Conservation (phyloP, 371 early-diverging fungal species). For the Circinella minor region DNA sequence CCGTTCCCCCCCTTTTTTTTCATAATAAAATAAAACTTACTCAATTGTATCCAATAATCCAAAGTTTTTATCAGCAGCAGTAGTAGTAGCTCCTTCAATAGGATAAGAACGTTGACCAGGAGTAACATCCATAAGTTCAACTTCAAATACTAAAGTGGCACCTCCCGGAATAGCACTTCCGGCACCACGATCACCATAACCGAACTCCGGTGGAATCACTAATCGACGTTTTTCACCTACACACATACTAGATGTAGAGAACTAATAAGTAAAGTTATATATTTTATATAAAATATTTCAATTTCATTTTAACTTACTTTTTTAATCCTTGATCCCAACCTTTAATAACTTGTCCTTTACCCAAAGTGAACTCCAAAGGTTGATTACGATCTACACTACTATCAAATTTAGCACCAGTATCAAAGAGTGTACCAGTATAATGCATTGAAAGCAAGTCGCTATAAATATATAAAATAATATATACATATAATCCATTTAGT, state of each 20-base stretch:
- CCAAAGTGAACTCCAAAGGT: conserved; percentile 79
- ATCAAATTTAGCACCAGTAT: conserved; percentile 78
- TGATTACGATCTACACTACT: conserved; percentile 71
- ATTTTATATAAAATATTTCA: too few relatives aligned
- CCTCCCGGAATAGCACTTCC: conserved; percentile 63
- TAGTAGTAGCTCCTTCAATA: not conserved
- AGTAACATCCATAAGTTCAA: conserved; percentile 65
- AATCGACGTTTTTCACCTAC: conserved; percentile 84
- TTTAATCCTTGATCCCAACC: conserved; percentile 86
- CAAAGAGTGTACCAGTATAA: conserved; percentile 79
- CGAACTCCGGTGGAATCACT: conserved; percentile 75
- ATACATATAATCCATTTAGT: too few relatives aligned
- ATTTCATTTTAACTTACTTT: conserved; percentile 38
- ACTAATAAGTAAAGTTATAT: too few relatives aligned
- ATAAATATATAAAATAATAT: not conserved
- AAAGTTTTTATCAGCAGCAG: not conserved
- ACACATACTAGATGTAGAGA: too few relatives aligned
- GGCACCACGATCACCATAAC: conserved; percentile 64
- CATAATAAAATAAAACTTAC: too few relatives aligned
- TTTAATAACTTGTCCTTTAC: conserved; percentile 68
- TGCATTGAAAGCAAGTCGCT: conserved; percentile 76
- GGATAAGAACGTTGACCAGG: conserved; percentile 14
- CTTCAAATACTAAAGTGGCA: conserved; percentile 71
- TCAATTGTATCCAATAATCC: not conserved
- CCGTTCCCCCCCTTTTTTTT: not conserved